Percentiles rank a stretch among this genome's conserved stretches.
Conservation (phyloP, 305 asterid species). For the Caryopteris hybrid region DNA sequence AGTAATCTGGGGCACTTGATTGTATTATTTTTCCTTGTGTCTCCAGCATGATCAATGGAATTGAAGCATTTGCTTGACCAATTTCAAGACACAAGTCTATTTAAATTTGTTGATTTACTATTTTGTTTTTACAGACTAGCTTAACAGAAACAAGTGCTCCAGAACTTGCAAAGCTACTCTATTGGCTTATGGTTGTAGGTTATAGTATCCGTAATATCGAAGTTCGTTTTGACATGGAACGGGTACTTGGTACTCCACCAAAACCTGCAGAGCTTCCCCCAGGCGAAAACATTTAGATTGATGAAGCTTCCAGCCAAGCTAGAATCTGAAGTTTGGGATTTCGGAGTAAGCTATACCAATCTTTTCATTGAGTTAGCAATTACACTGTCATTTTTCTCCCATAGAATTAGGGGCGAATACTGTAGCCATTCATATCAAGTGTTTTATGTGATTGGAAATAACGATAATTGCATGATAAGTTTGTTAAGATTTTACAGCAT, state of each 20-base stretch:
- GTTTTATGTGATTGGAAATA: slow-evolving; percentile 13
- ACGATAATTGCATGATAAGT: slow-evolving; percentile 7
- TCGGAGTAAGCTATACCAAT: background rate
- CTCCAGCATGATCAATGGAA: background rate
- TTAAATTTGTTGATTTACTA: slow-evolving; percentile 5
- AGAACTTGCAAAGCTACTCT: slow-evolving; percentile 88
- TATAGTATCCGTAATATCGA: slow-evolving; percentile 90
- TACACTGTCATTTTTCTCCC: slow-evolving; percentile 6
- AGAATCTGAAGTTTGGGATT: slow-evolving; percentile 13
- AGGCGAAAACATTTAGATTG: slow-evolving; percentile 66
- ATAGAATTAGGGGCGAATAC: background rate
- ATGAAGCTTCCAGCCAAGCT: slow-evolving; percentile 5
- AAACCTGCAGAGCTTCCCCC: slow-evolving; percentile 94
- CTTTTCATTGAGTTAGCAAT: slow-evolving; percentile 7
- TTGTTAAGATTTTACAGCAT: background rate
- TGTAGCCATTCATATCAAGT: background rate
- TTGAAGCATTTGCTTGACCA: background rate
- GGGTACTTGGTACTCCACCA: slow-evolving; percentile 72
- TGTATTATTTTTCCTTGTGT: background rate
- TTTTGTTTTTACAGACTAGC: slow-evolving; percentile 54
- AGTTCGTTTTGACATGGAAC: slow-evolving; percentile 97
- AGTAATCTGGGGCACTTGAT: background rate
- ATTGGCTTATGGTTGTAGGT: slow-evolving; percentile 99
- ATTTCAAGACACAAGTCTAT: background rate
- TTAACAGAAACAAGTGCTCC: slow-evolving; percentile 84